These are phyloP conservation scores for Podospora fimiseda DNA, from an alignment of 495 filamentous ascomycete species.

Conservation along the genomic window DNA sequence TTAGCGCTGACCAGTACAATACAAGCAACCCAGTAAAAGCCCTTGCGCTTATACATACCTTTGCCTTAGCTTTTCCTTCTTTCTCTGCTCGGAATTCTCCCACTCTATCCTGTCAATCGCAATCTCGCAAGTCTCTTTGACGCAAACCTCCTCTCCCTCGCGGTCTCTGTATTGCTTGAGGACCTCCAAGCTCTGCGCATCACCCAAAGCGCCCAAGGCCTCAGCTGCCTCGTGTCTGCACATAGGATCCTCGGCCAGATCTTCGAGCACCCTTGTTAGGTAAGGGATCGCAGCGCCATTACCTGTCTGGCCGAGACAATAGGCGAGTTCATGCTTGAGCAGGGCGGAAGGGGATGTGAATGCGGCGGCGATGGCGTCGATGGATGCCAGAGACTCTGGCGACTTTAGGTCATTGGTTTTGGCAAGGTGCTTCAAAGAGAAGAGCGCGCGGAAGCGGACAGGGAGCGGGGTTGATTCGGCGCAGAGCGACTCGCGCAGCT, in stretches of 20 bases:
- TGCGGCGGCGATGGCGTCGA: conserved; percentile 86
- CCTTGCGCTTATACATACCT: conserved; percentile 48
- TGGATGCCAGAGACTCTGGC: conserved; percentile 62
- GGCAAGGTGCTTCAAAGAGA: conserved; percentile 92
- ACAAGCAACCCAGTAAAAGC: background rate
- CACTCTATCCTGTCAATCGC: conserved; percentile 91
- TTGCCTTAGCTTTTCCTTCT: conserved; percentile 65
- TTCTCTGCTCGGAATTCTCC: conserved; percentile 69
- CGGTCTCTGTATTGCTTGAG: conserved; percentile 67
- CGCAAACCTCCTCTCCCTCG: conserved; percentile 61
- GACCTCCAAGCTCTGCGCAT: conserved; percentile 61
- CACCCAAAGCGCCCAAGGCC: conserved; percentile 83
- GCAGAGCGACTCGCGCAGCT: conserved; percentile 69
- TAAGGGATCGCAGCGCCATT: conserved; percentile 66
- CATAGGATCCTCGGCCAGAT: conserved; percentile 81
- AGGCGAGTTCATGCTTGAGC: conserved; percentile 92
- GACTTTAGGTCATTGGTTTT: conserved; percentile 43
- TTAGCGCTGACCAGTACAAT: too few relatives aligned
- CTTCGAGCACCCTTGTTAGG: conserved; percentile 69
- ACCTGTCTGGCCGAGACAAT: conserved; percentile 88
- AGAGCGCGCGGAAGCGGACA: conserved; percentile 90
- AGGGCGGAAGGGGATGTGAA: conserved; percentile 79
- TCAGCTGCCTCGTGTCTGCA: conserved; percentile 95
- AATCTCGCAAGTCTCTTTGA: conserved; percentile 96
- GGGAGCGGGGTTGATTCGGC: conserved; percentile 76